Evolutionary conservation across 2,329 filamentous ascomycete genomes (phyloP).

Genomic region (Fusarium sp.): DNA sequence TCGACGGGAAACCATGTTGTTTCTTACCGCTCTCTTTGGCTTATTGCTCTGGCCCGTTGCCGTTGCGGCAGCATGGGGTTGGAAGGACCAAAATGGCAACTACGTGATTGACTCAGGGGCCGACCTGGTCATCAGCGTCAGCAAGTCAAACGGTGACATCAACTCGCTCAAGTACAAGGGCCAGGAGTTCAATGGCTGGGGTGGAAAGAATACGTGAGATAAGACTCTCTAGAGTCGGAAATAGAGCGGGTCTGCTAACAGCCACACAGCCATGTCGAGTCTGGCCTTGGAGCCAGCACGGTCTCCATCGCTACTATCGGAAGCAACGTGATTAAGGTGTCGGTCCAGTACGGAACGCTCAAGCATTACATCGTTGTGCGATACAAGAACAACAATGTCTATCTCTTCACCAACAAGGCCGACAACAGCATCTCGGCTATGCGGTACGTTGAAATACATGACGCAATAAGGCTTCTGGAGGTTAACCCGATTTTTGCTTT

Average conservation of each 20-base stretch:
- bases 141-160: constrained; percentile 55
- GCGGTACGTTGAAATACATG: constrained; percentile 25
- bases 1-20: constrained; percentile 43
- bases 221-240: not conserved
- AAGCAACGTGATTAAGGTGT: constrained; percentile 54
- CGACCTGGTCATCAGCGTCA: constrained; percentile 54
- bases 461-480: no score
- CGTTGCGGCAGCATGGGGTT: constrained; percentile 58
- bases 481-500: no score
- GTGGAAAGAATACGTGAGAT: constrained; percentile 48
- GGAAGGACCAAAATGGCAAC: constrained; percentile 56
- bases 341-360: constrained; percentile 53
- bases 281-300: constrained; percentile 51
- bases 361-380: constrained; percentile 55
- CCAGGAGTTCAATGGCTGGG: constrained; percentile 52
- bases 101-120: constrained; percentile 57
- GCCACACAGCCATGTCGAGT: constrained; percentile 48
- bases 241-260: not conserved
- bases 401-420: constrained; percentile 61
- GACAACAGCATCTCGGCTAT: constrained; percentile 57
- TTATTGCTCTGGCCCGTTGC: constrained; percentile 47
- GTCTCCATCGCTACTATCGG: constrained; percentile 49
- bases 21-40: constrained; percentile 47
- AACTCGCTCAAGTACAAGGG: constrained; percentile 54
- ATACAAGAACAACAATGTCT: constrained; percentile 57